Evolutionary conservation across 441 rosid species (phyloP).

Genomic region (Erodium texanum): DNA sequence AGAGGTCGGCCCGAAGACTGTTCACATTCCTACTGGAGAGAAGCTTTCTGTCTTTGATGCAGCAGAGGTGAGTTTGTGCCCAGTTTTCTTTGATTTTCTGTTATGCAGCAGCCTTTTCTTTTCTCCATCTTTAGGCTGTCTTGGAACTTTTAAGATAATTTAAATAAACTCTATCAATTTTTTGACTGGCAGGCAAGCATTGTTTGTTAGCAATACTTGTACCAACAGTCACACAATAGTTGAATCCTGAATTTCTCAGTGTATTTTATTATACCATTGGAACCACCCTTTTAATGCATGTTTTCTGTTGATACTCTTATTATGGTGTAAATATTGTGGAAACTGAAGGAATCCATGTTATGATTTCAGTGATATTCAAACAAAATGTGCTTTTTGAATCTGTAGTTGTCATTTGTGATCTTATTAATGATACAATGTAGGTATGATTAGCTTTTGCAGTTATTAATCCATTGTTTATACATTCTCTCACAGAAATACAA

Average conservation of each 20-base stretch:
- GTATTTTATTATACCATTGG: background rate
- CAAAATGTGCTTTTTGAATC: background rate
- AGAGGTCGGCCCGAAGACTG: conserved; percentile 87
- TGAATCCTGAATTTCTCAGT: background rate
- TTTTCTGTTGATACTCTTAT: background rate
- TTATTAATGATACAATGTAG: background rate
- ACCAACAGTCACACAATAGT: background rate
- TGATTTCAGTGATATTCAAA: background rate
- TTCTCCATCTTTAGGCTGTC: background rate
- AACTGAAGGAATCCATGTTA: background rate
- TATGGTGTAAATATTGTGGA: background rate
- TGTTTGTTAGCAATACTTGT: too few relatives aligned
- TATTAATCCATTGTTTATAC: background rate
- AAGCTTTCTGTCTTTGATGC: conserved; percentile 86
- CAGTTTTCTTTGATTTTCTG: background rate
- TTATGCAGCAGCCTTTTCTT: conserved; percentile 15
- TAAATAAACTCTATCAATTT: background rate
- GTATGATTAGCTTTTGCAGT: background rate
- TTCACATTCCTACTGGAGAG: conserved; percentile 93
- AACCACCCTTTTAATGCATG: background rate
- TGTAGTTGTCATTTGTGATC: background rate
- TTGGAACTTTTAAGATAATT: background rate
- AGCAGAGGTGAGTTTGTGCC: conserved; percentile 51
- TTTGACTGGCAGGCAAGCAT: too few relatives aligned
- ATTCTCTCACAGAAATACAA: conserved; percentile 68